Conservation (phyloP, 768 basidiomycete genomes). For the Podaxis sp. region DNA sequence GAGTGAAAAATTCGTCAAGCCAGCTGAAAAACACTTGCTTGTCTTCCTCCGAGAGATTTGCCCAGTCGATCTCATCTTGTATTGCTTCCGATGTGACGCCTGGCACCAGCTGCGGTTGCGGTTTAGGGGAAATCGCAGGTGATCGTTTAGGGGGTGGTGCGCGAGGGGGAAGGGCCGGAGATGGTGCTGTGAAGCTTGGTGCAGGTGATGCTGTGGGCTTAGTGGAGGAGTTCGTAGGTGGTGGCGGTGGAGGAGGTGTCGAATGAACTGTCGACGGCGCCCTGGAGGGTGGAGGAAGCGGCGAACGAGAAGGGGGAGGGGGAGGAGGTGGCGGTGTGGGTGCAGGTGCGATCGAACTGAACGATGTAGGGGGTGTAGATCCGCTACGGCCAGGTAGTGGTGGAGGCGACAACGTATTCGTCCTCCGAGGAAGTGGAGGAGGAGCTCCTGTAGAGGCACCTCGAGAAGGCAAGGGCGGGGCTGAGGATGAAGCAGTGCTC, state of each 20-base stretch:
- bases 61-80: conserved; percentile 59
- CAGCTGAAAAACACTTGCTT: conserved; percentile 74
- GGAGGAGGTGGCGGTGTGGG: conserved; percentile 15
- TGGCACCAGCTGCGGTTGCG: not conserved
- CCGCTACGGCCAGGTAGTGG: conserved; percentile 22
- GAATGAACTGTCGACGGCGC: not conserved
- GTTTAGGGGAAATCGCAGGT: conserved; percentile 8
- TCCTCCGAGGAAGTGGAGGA: conserved; percentile 28
- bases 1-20: conserved; percentile 80
- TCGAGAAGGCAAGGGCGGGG: conserved; percentile 25
- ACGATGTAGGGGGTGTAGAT: conserved; percentile 13
- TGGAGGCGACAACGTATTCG: conserved; percentile 21
- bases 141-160: conserved; percentile 15
- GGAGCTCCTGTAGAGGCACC: conserved; percentile 25
- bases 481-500: conserved; percentile 19
- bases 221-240: conserved; percentile 15
- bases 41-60: conserved; percentile 63
- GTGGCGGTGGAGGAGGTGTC: conserved; percentile 15
- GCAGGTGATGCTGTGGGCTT: conserved; percentile 18
- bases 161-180: conserved; percentile 26
- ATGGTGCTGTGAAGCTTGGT: conserved; percentile 20
- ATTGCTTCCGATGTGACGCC: not conserved
- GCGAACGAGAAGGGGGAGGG: conserved; percentile 9
- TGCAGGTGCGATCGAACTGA: conserved; percentile 9
- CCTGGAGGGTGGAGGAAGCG: conserved; percentile 16